phyloP scores from a whole-genome alignment of 345 rosid species.

The Turnera subulata region DNA sequence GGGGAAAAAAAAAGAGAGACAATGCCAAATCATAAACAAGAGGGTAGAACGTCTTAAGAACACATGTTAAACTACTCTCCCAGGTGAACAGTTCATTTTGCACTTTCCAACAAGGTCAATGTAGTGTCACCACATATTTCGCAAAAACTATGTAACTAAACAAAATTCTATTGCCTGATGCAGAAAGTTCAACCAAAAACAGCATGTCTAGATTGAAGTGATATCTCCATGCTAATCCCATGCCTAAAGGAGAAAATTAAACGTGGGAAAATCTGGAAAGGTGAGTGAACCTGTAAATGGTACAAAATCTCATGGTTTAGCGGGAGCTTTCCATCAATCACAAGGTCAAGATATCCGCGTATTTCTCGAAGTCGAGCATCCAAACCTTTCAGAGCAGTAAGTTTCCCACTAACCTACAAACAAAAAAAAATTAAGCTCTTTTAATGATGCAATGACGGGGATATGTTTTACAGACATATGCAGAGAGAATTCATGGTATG shows the following conservation, averaged over 20 bases:
- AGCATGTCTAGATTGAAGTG: not conserved
- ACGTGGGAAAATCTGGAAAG: not conserved
- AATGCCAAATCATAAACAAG: not conserved
- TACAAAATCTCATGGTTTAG: slow-evolving; percentile 71
- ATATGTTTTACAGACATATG: too few relatives aligned
- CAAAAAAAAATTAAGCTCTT: not conserved
- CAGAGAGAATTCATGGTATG: too few relatives aligned
- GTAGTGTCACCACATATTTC: not conserved
- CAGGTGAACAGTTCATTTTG: not conserved
- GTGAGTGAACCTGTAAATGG: slow-evolving; percentile 50
- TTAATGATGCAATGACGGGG: not conserved
- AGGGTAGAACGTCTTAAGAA: not conserved
- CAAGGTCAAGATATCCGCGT: slow-evolving; percentile 66
- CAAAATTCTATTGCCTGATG: not conserved
- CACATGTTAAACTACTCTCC: not conserved
- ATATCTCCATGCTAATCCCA: not conserved
- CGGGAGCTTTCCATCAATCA: slow-evolving; percentile 67
- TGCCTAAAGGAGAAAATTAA: too few relatives aligned
- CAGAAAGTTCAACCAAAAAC: not conserved
- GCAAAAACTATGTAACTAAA: not conserved
- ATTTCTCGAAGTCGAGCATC: slow-evolving; percentile 73
- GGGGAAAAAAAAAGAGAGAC: not conserved
- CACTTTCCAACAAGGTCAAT: not conserved
- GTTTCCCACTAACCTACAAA: slow-evolving; percentile 42
- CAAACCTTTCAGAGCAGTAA: slow-evolving; percentile 71